Evolutionary conservation across 352 stramenopile genomes (phyloP).

Genomic region (Peronospora farinosa): DNA sequence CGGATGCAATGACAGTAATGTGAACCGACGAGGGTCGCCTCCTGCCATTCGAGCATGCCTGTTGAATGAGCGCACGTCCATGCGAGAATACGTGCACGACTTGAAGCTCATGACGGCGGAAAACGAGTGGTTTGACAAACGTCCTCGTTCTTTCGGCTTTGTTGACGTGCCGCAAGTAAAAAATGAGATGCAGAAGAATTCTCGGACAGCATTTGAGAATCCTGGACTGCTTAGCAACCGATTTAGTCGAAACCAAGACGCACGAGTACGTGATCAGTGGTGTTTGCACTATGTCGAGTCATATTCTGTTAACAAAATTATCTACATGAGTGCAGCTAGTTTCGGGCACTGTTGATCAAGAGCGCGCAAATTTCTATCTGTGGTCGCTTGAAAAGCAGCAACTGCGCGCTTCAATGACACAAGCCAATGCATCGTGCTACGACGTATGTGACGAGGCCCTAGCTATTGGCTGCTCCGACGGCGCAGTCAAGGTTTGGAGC

Average conservation of each 20-base stretch:
- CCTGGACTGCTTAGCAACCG: conserved; percentile 55
- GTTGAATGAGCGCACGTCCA: conserved; percentile 76
- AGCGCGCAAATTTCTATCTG: conserved; percentile 77
- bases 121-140: conserved; percentile 59
- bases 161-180: conserved; percentile 53
- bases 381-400: conserved; percentile 73
- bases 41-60: conserved; percentile 79
- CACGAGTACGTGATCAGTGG: conserved; percentile 40
- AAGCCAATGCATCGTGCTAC: conserved; percentile 64
- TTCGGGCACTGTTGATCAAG: conserved; percentile 64
- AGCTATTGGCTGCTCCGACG: conserved; percentile 67
- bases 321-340: conserved; percentile 43
- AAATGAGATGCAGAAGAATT: conserved; percentile 49
- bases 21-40: conserved; percentile 78
- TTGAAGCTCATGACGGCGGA: conserved; percentile 72
- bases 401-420: conserved; percentile 58
- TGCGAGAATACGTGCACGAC: conserved; percentile 83
- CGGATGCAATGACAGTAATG: conserved; percentile 50
- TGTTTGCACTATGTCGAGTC: not conserved
- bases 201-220: conserved; percentile 54
- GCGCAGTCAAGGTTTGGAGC: conserved; percentile 79
- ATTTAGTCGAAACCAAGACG: conserved; percentile 54
- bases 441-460: conserved; percentile 77
- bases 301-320: not conserved
- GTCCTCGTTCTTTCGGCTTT: conserved; percentile 31